Evolutionary conservation across 306 rosid genomes (phyloP), one percentile per base, ranked within the genome.

Genomic region (Begonia loranthoides): DNA sequence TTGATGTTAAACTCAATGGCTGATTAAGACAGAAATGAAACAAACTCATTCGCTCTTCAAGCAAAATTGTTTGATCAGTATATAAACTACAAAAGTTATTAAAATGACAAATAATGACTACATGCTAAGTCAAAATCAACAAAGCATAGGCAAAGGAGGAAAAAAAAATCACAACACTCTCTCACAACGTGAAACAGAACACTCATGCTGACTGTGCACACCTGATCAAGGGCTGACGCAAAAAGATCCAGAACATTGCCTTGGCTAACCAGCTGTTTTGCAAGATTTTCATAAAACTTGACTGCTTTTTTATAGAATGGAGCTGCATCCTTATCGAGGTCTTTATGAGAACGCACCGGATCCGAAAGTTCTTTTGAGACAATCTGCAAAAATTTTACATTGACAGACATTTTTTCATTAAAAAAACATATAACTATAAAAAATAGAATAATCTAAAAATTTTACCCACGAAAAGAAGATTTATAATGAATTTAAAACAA

Each of bases 181-280:
- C 36, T 28, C 36, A 28, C 36, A 28, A 0, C 36, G 36, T 3
- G 36, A 43, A 43, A 43, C 47, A 43, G 15, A 12, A 10, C 38
- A 46, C 54, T 9, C 13, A 34, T 15, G 49, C 39, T 16, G 51
- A 69, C 55, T 58, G 62, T 65, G 49, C 70, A 19, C 16, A 90
- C 99, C 95, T 90, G 99, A 80, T 90, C 99, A 59, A 90, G 99
- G 16, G 99, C 99, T 45, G 99, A 82, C 53, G 99, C 99, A 69
- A 90, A 90, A 40, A 90, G 52, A 64, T 90, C 99, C 48, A 90
- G 69, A 66, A 90, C 99, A 39, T 85, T 95, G 62, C 95, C 99
- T 69, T 89, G 97, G 81, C 77, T 75, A 69, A 89, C 95, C 55
- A 89, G 83, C 73, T 82, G 94, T 59, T 85, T 85, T 21, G 90